phyloP scores from a whole-genome alignment of 306 rosid species.

The Trifolium subterraneum region DNA sequence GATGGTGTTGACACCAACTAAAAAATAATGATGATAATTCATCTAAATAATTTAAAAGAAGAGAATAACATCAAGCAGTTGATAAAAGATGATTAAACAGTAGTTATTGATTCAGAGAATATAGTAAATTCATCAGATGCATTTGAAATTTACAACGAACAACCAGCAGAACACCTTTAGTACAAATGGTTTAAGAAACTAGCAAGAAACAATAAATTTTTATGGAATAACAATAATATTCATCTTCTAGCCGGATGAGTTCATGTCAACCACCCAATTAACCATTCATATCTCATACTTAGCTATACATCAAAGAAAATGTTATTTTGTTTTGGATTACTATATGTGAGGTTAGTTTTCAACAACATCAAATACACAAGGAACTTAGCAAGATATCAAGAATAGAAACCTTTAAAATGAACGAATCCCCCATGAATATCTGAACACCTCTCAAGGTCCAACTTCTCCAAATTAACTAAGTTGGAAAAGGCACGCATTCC shows the following conservation, averaged over 20 bases:
- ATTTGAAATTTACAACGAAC: background rate
- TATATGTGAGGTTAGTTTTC: constrained; percentile 17
- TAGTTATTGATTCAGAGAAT: constrained; percentile 23
- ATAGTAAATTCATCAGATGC: constrained; percentile 20
- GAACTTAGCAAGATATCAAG: constrained; percentile 25
- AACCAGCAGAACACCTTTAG: background rate
- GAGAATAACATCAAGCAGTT: background rate
- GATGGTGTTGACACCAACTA: background rate
- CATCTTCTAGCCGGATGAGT: constrained; percentile 31
- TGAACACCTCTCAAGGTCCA: constrained; percentile 76
- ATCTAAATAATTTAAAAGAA: constrained; percentile 21
- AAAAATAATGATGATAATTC: constrained; percentile 10
- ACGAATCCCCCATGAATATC: constrained; percentile 73
- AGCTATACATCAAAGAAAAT: constrained; percentile 14
- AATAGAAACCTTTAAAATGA: constrained; percentile 68
- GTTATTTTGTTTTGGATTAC: constrained; percentile 33
- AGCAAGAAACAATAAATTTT: constrained; percentile 16
- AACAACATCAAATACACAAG: constrained; percentile 17
- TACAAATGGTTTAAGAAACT: constrained; percentile 21
- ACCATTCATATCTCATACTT: constrained; percentile 24
- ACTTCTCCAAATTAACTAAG: constrained; percentile 68
- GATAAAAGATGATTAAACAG: background rate
- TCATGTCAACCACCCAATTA: constrained; percentile 25
- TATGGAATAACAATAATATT: constrained; percentile 24
- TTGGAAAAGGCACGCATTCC: constrained; percentile 70